These are phyloP conservation scores for Didymellaceae sp. DNA, from an alignment of 2,329 filamentous ascomycete genomes.

Conservation along the genomic window DNA sequence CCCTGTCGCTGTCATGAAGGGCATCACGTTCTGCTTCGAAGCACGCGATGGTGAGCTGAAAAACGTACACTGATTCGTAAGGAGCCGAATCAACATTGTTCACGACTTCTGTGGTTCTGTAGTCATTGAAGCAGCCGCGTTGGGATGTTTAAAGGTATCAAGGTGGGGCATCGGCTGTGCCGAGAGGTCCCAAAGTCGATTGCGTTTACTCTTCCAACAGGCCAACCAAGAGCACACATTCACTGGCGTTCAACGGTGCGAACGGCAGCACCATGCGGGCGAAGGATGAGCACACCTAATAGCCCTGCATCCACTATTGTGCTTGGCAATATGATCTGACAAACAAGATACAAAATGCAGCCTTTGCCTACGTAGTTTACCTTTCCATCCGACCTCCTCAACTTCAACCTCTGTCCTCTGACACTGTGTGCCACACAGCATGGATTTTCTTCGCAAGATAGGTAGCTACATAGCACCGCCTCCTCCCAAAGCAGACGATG, in stretches of 20 bases:
- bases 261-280: slow-evolving; percentile 14
- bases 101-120: no score
- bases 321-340: slow-evolving; percentile 23
- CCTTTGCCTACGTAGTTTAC: slow-evolving; percentile 11
- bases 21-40: no score
- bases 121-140: neutral
- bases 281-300: slow-evolving; percentile 13
- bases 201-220: slow-evolving; percentile 6
- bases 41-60: no score
- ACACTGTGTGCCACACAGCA: slow-evolving; percentile 4
- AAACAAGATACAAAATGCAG: slow-evolving; percentile 27
- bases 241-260: slow-evolving; percentile 4
- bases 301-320: slow-evolving; percentile 18
- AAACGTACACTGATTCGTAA: no score
- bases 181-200: slow-evolving; percentile 5
- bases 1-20: neutral
- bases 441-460: slow-evolving; percentile 30
- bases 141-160: neutral
- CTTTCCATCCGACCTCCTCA: neutral
- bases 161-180: neutral
- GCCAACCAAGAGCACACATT: neutral
- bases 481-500: slow-evolving; percentile 48
- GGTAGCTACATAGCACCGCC: slow-evolving; percentile 44
- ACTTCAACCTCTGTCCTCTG: neutral
- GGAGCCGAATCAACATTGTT: no score